Percentiles rank a stretch among this genome's conserved stretches.
phyloP scores from a whole-genome alignment of 106 monocot genomes.

The Platanthera zijinensis region DNA sequence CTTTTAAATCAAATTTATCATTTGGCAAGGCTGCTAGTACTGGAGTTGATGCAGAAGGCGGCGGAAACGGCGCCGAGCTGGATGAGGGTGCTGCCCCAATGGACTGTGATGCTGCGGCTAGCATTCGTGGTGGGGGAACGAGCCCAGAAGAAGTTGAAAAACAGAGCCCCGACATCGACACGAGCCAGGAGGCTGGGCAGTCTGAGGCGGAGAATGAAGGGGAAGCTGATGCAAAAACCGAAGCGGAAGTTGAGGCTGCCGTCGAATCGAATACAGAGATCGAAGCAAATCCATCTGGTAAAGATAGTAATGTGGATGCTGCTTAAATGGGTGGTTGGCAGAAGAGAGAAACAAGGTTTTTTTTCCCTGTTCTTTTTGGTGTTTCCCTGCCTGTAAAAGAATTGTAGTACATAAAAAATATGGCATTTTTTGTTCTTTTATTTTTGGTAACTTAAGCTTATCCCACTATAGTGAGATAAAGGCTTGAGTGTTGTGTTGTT shows the following conservation, averaged over 20 bases:
- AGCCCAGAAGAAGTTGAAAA: slow-evolving; percentile 63
- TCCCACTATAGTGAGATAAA: no score
- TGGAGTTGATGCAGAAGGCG: slow-evolving; percentile 40
- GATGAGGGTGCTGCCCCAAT: slow-evolving; percentile 46
- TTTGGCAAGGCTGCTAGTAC: slow-evolving; percentile 35
- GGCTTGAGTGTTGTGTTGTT: no score
- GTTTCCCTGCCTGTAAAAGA: no score
- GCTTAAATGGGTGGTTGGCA: no score
- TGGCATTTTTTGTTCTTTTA: no score
- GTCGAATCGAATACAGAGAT: no score
- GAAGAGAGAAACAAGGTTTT: no score
- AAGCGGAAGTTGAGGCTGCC: slow-evolving; percentile 23
- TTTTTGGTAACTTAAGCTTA: no score
- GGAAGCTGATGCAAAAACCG: slow-evolving; percentile 25
- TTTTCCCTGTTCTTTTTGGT: no score
- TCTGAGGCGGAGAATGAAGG: slow-evolving; percentile 59
- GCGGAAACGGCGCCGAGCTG: slow-evolving; percentile 44
- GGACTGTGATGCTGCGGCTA: slow-evolving; percentile 47
- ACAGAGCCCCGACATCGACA: slow-evolving; percentile 53
- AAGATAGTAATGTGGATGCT: no score
- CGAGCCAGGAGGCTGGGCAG: slow-evolving; percentile 48
- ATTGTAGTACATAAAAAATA: no score
- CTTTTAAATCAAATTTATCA: background rate
- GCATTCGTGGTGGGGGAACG: slow-evolving; percentile 15
- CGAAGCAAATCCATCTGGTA: no score